phyloP scores from a whole-genome alignment of 495 filamentous ascomycete species.

The Daldinia childiae region DNA sequence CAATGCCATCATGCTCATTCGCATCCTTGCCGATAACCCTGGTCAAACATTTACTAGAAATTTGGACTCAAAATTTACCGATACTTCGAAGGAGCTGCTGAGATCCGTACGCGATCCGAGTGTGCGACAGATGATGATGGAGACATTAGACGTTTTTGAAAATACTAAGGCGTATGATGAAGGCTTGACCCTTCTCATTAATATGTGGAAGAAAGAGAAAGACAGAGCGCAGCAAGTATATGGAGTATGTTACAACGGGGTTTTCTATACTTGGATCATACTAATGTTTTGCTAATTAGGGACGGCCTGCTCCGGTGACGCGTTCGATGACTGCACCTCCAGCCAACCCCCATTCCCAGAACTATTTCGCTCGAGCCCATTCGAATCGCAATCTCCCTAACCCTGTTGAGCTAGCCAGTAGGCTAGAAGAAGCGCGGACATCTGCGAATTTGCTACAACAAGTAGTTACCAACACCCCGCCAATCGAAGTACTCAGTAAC shows the following conservation, averaged over 20 bases:
- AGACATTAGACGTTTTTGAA: constrained; percentile 83
- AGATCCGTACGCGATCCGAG: constrained; percentile 71
- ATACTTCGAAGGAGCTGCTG: constrained; percentile 78
- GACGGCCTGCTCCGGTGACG: constrained; percentile 38
- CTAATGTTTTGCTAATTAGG: constrained; percentile 31
- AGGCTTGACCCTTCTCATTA: constrained; percentile 69
- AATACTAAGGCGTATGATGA: constrained; percentile 73
- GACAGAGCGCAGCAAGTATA: constrained; percentile 60
- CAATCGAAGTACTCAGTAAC: constrained; percentile 76
- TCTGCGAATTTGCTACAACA: constrained; percentile 91
- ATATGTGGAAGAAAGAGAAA: constrained; percentile 94
- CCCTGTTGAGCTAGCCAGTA: constrained; percentile 80
- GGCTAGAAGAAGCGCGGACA: constrained; percentile 88
- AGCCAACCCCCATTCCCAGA: constrained; percentile 46
- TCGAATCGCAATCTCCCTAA: constrained; percentile 66
- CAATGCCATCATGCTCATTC: constrained; percentile 94
- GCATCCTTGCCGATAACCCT: constrained; percentile 92
- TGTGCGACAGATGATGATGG: constrained; percentile 81
- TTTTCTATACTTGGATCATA: not conserved
- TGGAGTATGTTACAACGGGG: constrained; percentile 45
- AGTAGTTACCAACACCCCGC: constrained; percentile 83
- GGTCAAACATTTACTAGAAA: constrained; percentile 88
- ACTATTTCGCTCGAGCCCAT: constrained; percentile 57
- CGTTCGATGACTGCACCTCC: constrained; percentile 36
- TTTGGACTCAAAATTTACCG: constrained; percentile 81